phyloP scores from a whole-genome alignment of 2,329 filamentous ascomycete species.

The Aureobasidium subglaciale region DNA sequence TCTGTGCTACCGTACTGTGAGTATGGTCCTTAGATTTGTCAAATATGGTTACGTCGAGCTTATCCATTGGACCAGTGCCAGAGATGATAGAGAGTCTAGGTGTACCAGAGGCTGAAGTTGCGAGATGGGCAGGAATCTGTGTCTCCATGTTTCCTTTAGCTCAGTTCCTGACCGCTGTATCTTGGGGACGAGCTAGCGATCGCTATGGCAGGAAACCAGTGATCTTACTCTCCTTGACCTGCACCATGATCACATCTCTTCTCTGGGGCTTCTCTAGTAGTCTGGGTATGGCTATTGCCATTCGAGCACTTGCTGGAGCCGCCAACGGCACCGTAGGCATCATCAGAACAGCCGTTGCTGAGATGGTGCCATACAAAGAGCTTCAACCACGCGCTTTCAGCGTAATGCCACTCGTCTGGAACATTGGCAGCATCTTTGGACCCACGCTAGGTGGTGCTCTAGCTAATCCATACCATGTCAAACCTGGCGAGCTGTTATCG shows the following conservation, averaged over 20 bases:
- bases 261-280: slow-evolving; percentile 78
- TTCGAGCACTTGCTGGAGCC: slow-evolving; percentile 71
- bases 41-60: no score
- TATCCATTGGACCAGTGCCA: no score
- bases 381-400: slow-evolving; percentile 85
- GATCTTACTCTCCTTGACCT: slow-evolving; percentile 65
- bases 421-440: slow-evolving; percentile 77
- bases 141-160: slow-evolving; percentile 74
- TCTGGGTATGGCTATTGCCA: slow-evolving; percentile 69
- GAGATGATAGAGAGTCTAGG: slow-evolving; percentile 81
- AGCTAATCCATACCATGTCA: slow-evolving; percentile 69
- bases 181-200: slow-evolving; percentile 80
- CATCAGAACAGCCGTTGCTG: slow-evolving; percentile 79
- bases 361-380: slow-evolving; percentile 81
- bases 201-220: slow-evolving; percentile 72
- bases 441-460: slow-evolving; percentile 83
- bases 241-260: slow-evolving; percentile 74
- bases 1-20: slow-evolving; percentile 91
- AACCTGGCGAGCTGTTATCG: slow-evolving; percentile 56
- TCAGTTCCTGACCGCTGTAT: slow-evolving; percentile 80
- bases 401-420: slow-evolving; percentile 89
- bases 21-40: no score
- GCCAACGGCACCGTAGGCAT: slow-evolving; percentile 84
- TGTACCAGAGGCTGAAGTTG: slow-evolving; percentile 62
- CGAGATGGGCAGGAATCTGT: slow-evolving; percentile 79